phyloP scores from a whole-genome alignment of 1,284 basidiomycete species.

The Rhodotorula sp. region DNA sequence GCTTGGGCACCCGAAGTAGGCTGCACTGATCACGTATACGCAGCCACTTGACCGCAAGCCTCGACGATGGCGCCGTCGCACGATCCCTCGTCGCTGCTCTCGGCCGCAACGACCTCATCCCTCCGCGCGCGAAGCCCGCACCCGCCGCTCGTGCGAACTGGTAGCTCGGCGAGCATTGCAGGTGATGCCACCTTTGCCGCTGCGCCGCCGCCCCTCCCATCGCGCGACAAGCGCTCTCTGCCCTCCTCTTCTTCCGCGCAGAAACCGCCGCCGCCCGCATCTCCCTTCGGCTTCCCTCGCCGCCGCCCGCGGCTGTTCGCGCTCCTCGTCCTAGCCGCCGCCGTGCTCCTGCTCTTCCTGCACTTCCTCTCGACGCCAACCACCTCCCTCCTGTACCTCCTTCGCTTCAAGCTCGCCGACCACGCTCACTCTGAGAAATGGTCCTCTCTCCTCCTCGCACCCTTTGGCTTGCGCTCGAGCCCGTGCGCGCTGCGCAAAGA shows the following conservation, averaged over 20 bases:
- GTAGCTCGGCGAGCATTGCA: neutral
- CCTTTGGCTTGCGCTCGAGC: constrained; percentile 29
- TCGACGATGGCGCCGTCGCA: neutral
- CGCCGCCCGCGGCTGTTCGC: neutral
- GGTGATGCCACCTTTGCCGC: neutral
- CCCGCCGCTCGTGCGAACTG: neutral
- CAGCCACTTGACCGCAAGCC: neutral
- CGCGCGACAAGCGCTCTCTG: neutral
- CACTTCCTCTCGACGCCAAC: neutral
- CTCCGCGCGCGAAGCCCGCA: neutral
- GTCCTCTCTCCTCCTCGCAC: constrained; percentile 9
- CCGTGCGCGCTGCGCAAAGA: constrained; percentile 41
- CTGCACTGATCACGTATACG: too few species aligned
- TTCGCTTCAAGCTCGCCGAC: constrained; percentile 41
- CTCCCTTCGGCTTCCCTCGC: neutral
- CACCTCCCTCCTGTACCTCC: constrained; percentile 23
- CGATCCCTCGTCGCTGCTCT: neutral
- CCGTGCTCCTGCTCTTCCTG: neutral
- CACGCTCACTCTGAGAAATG: constrained; percentile 28
- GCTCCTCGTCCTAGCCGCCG: neutral
- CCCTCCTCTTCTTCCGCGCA: neutral
- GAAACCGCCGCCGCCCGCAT: too few species aligned
- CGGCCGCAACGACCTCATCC: too few species aligned
- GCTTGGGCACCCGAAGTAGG: too few species aligned
- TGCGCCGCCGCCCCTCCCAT: neutral